Percentiles rank a stretch among this genome's conserved stretches.
phyloP scores from a whole-genome alignment of 1,284 basidiomycete species.

The Anthracocystis panici-leucophaei region DNA sequence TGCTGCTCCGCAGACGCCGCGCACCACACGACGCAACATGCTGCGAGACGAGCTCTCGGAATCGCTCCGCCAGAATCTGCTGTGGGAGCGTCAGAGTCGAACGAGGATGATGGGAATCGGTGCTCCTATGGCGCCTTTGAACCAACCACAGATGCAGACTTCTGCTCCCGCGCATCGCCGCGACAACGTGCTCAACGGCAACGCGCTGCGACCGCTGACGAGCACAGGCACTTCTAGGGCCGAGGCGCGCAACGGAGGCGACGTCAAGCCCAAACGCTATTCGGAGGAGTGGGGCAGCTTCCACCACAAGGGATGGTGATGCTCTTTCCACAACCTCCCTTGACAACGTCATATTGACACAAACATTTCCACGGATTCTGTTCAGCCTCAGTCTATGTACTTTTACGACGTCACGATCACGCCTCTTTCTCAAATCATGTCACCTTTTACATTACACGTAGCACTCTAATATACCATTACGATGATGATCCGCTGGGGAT shows the following conservation, averaged over 20 bases:
- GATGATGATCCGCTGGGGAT: slow-evolving; percentile 23
- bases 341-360: background rate
- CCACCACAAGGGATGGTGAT: slow-evolving; percentile 65
- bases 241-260: slow-evolving; percentile 17
- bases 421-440: slow-evolving; percentile 10
- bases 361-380: background rate
- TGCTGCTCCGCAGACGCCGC: slow-evolving; percentile 81
- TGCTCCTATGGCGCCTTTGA: slow-evolving; percentile 31
- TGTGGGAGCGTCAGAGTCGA: slow-evolving; percentile 79
- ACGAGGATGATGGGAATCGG: slow-evolving; percentile 66
- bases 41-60: slow-evolving; percentile 86
- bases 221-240: slow-evolving; percentile 31
- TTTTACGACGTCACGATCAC: slow-evolving; percentile 28
- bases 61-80: slow-evolving; percentile 81
- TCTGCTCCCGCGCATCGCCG: slow-evolving; percentile 16
- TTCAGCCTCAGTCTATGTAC: slow-evolving; percentile 16
- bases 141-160: slow-evolving; percentile 22
- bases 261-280: slow-evolving; percentile 42
- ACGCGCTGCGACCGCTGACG: slow-evolving; percentile 57
- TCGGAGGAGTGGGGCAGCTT: slow-evolving; percentile 62
- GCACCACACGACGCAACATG: slow-evolving; percentile 86
- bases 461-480: slow-evolving; percentile 29
- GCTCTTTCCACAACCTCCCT: background rate
- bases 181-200: slow-evolving; percentile 57
- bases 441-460: slow-evolving; percentile 9